phyloP scores from a whole-genome alignment of 2,329 filamentous ascomycete species.

The Fusarium ambrosium region DNA sequence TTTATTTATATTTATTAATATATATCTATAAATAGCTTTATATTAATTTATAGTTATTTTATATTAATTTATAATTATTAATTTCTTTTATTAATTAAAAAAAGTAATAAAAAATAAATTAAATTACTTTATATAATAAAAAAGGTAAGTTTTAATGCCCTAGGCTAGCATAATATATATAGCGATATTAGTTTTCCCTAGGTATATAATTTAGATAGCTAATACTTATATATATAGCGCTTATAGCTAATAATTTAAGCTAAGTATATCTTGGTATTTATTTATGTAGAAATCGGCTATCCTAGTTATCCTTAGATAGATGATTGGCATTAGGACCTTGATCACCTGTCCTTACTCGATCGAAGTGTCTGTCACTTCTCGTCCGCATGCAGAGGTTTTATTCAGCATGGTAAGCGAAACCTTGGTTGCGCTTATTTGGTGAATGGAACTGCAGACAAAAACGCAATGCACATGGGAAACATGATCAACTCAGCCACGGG shows the following conservation, averaged over 20 bases:
- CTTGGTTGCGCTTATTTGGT: background rate
- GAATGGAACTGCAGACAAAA: background rate
- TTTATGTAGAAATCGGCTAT: too few relatives aligned
- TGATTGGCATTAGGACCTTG: background rate
- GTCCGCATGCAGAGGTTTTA: constrained; percentile 15
- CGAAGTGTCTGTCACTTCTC: constrained; percentile 9
- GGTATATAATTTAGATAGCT: background rate
- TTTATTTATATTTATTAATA: background rate
- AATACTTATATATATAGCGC: background rate
- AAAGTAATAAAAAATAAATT: background rate
- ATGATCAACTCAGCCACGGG: constrained; percentile 31
- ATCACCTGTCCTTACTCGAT: constrained; percentile 23
- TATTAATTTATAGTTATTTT: too few relatives aligned
- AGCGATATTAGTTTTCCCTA: background rate
- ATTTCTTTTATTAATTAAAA: background rate
- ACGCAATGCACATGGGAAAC: constrained; percentile 3
- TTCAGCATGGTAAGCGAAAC: background rate
- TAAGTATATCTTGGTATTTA: too few relatives aligned
- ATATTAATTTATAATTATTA: background rate
- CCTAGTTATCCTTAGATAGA: too few relatives aligned
- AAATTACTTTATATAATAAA: background rate
- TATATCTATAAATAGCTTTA: background rate
- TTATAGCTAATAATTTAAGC: background rate
- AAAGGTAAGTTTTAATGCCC: background rate
- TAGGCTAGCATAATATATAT: background rate